A percentile compares a stretch with the other conserved stretches of the same genome.
Conservation (phyloP, 768 basidiomycete genomes). For the Calocera cornea region DNA sequence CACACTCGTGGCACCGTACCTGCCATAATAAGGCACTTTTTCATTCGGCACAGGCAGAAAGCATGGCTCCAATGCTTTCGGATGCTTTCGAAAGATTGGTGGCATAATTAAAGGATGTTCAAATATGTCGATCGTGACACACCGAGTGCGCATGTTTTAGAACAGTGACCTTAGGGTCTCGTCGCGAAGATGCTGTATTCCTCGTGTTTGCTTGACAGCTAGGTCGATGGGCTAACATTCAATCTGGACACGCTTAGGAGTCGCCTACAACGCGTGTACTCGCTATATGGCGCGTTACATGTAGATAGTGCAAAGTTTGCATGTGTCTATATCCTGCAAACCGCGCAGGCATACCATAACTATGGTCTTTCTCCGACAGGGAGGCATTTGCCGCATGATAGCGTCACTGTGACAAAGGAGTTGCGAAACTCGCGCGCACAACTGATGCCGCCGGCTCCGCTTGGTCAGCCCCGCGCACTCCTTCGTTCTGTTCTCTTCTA, state of each 20-base stretch:
- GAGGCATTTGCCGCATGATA: neutral
- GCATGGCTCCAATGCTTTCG: neutral
- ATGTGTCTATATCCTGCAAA: too few relatives aligned
- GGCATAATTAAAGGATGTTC: neutral
- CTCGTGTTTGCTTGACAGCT: neutral
- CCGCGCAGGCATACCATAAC: too few relatives aligned
- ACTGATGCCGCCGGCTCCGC: neutral
- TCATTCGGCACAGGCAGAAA: neutral
- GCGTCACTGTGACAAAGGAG: neutral
- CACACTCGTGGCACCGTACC: neutral
- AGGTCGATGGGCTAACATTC: neutral
- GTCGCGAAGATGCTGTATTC: neutral
- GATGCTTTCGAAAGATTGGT: too few relatives aligned
- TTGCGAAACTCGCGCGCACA: neutral
- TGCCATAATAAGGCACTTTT: conserved; percentile 1
- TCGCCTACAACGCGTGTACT: neutral
- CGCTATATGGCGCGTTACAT: too few relatives aligned
- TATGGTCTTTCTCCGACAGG: too few relatives aligned
- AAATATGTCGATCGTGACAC: neutral
- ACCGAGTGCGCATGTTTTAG: neutral
- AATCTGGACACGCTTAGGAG: neutral
- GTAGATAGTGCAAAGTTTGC: too few relatives aligned
- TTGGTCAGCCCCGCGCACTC: neutral
- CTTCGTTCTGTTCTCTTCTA: neutral
- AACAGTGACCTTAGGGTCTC: neutral